Evolutionary conservation across 1,139 yeast species (phyloP).

Genomic region (Hemisphaericaspora subhashii): DNA sequence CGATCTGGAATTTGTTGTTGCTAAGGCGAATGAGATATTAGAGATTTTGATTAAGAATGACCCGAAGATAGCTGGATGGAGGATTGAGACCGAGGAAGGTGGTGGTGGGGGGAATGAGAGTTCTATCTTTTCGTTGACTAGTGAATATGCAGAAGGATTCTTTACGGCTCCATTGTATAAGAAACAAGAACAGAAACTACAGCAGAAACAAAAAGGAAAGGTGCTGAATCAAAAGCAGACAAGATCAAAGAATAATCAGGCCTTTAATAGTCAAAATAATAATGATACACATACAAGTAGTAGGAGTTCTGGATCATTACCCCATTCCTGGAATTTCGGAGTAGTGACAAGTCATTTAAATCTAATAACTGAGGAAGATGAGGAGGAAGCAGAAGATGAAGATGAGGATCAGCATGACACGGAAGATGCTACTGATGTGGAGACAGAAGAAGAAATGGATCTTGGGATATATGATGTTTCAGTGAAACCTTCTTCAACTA

Average conservation of each 20-base stretch:
- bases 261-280: not conserved
- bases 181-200: not conserved
- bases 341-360: conserved; percentile 5
- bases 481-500: not conserved
- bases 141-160: conserved; percentile 13
- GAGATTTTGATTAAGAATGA: conserved; percentile 16
- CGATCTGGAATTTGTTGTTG: conserved; percentile 19
- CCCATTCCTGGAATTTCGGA: conserved; percentile 10
- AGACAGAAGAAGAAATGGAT: not conserved
- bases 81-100: conserved; percentile 25
- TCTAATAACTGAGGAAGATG: not conserved
- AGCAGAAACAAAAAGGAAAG: too few relatives aligned
- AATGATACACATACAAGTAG: not conserved
- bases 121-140: conserved; percentile 10
- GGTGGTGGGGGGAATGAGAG: not conserved
- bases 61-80: conserved; percentile 22
- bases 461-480: not conserved
- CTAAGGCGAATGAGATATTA: conserved; percentile 25
- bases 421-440: not conserved
- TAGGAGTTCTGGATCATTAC: not conserved
- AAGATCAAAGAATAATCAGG: too few relatives aligned
- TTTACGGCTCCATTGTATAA: conserved; percentile 9
- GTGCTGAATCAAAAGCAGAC: too few relatives aligned
- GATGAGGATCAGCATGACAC: not conserved
- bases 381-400: not conserved